phyloP scores from a whole-genome alignment of 345 rosid genomes.

The Pseudoturritis turrita region DNA sequence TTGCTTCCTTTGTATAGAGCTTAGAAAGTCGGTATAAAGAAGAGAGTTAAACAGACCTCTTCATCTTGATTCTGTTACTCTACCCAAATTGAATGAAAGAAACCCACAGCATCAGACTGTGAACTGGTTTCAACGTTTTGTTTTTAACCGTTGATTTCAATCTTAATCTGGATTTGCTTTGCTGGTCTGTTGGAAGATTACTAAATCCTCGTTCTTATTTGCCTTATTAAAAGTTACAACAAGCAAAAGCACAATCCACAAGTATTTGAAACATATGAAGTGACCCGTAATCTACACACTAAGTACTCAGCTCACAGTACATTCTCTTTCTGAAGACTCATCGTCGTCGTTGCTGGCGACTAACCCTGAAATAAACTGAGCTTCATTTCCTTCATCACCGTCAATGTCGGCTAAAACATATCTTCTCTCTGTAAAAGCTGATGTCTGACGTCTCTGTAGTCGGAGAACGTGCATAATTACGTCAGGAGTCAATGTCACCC shows the following conservation, averaged over 20 bases:
- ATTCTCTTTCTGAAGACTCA: conserved; percentile 24
- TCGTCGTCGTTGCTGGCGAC: conserved; percentile 5
- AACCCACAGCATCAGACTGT: not conserved
- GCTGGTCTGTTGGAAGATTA: not conserved
- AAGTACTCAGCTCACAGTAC: conserved; percentile 26
- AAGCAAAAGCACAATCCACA: not conserved
- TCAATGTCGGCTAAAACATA: conserved; percentile 33
- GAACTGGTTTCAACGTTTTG: not conserved
- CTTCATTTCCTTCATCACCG: conserved; percentile 41
- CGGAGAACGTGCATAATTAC: conserved; percentile 63
- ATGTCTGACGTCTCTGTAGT: conserved; percentile 57
- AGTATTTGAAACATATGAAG: not conserved
- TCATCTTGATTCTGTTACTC: not conserved
- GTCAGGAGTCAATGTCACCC: conserved; percentile 47
- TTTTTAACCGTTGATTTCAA: not conserved
- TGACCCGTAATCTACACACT: not conserved
- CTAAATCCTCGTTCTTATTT: not conserved
- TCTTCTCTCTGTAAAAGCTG: conserved; percentile 49
- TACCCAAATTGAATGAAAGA: not conserved
- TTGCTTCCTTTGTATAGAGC: not conserved
- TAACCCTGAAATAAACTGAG: conserved; percentile 20
- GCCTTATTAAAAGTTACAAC: conserved; percentile 10
- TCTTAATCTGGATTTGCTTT: not conserved
- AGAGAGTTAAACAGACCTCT: not conserved
- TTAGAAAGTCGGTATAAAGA: not conserved